These are phyloP conservation scores for Nemania sp. DNA, from an alignment of 2,329 filamentous ascomycete species.

Conservation along the genomic window DNA sequence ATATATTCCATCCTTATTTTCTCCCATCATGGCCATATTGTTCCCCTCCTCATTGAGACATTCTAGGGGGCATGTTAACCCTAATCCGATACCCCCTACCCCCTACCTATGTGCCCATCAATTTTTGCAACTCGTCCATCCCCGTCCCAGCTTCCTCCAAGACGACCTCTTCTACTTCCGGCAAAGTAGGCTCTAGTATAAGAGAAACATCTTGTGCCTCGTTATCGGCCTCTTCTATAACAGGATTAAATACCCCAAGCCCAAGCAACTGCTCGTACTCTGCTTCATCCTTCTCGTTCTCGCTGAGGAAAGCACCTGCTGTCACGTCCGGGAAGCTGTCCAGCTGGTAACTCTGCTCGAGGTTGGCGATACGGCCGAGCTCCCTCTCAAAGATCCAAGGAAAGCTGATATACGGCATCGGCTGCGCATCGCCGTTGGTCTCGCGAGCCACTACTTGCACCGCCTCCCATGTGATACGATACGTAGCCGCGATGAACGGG, in stretches of 20 bases:
- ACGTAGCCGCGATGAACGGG: slow-evolving; percentile 84
- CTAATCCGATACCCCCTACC: too few relatives aligned
- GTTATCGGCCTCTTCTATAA: slow-evolving; percentile 44
- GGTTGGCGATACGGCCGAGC: slow-evolving; percentile 67
- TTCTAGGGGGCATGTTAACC: too few relatives aligned
- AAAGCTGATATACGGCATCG: slow-evolving; percentile 85
- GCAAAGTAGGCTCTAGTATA: background rate
- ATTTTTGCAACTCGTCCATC: slow-evolving; percentile 27
- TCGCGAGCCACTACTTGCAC: slow-evolving; percentile 60
- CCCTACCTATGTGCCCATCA: background rate
- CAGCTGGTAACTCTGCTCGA: slow-evolving; percentile 42
- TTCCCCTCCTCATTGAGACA: too few relatives aligned
- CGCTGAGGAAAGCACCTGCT: slow-evolving; percentile 8
- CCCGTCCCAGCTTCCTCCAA: slow-evolving; percentile 25
- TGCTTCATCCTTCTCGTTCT: slow-evolving; percentile 22
- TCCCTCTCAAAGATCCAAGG: slow-evolving; percentile 86
- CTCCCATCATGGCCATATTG: too few relatives aligned
- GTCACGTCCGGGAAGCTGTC: slow-evolving; percentile 27
- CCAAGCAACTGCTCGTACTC: slow-evolving; percentile 30
- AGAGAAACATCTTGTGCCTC: slow-evolving; percentile 26
- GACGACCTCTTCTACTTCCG: slow-evolving; percentile 48
- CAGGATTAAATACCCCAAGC: slow-evolving; percentile 20
- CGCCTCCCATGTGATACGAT: slow-evolving; percentile 76
- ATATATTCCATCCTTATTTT: too few relatives aligned
- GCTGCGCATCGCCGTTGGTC: slow-evolving; percentile 43